Percentiles rank a stretch among this genome's conserved stretches.
phyloP scores from a whole-genome alignment of 805 yeast genomes.

The Kodamaea hsintzibuensis region DNA sequence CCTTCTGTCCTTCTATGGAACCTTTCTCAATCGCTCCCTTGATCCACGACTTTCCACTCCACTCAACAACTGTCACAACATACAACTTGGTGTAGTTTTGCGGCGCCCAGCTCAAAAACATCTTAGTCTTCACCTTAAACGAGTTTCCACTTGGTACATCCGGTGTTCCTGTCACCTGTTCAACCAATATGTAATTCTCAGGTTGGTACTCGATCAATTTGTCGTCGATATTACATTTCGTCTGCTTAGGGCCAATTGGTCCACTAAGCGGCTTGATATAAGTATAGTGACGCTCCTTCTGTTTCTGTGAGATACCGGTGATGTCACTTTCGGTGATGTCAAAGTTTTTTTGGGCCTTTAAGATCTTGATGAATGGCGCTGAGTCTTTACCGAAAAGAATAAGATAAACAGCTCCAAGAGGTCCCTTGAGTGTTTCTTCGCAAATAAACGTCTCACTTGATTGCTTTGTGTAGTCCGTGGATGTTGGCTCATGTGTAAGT shows the following conservation, averaged over 20 bases:
- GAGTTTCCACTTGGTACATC: slow-evolving; percentile 92
- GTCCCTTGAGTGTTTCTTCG: slow-evolving; percentile 58
- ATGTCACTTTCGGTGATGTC: slow-evolving; percentile 23
- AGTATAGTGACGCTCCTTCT: slow-evolving; percentile 52
- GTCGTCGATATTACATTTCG: slow-evolving; percentile 64
- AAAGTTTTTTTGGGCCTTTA: slow-evolving; percentile 30
- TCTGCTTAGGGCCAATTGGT: slow-evolving; percentile 91
- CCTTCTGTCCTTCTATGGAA: slow-evolving; percentile 74
- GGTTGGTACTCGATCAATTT: slow-evolving; percentile 53
- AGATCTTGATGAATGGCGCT: slow-evolving; percentile 39
- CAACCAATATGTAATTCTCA: slow-evolving; percentile 56
- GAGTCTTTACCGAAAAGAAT: slow-evolving; percentile 66
- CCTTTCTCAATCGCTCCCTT: slow-evolving; percentile 86
- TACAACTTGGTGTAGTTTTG: slow-evolving; percentile 58
- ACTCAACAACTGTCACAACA: slow-evolving; percentile 74
- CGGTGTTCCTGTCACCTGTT: slow-evolving; percentile 74
- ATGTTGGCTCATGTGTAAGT: slow-evolving; percentile 58
- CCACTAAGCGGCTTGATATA: slow-evolving; percentile 77
- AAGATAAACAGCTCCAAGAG: slow-evolving; percentile 74
- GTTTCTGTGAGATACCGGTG: slow-evolving; percentile 39
- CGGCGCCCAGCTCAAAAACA: slow-evolving; percentile 72
- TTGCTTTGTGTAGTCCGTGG: slow-evolving; percentile 43
- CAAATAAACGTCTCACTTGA: slow-evolving; percentile 57
- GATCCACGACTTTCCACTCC: slow-evolving; percentile 94
- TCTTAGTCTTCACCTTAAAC: slow-evolving; percentile 74